These are phyloP conservation scores for Ogataea henricii DNA, from an alignment of 805 yeast genomes.

Conservation along the genomic window DNA sequence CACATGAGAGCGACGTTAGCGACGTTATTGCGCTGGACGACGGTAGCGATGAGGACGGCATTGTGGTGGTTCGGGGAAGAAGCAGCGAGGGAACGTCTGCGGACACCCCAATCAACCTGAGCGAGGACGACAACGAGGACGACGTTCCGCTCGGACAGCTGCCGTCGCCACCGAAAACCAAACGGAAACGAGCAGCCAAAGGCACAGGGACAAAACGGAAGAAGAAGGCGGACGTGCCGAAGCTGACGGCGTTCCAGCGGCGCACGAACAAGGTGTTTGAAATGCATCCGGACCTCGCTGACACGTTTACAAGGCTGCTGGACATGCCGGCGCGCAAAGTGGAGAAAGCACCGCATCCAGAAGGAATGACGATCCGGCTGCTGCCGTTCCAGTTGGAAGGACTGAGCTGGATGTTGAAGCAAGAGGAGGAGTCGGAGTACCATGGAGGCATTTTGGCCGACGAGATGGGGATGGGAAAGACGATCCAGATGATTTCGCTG, in stretches of 20 bases:
- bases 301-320: constrained; percentile 68
- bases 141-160: constrained; percentile 20
- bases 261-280: constrained; percentile 68
- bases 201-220: background rate
- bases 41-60: constrained; percentile 31
- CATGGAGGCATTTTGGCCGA: constrained; percentile 94
- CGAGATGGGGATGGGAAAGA: constrained; percentile 99
- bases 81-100: background rate
- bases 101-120: constrained; percentile 15
- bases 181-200: constrained; percentile 7
- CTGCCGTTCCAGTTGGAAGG: constrained; percentile 96
- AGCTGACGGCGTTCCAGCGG: constrained; percentile 66
- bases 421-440: constrained; percentile 79
- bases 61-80: constrained; percentile 14
- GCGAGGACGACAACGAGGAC: constrained; percentile 16
- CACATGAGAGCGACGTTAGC: constrained; percentile 28
- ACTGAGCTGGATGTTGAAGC: constrained; percentile 80
- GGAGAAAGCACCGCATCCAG: constrained; percentile 71
- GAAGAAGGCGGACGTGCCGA: constrained; percentile 34
- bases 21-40: constrained; percentile 17
- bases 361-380: constrained; percentile 67
- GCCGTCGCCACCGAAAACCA: constrained; percentile 9
- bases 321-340: constrained; percentile 48
- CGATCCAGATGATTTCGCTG: constrained; percentile 92
- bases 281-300: constrained; percentile 75